Conservation (phyloP, 106 monocot species). For the Allium fistulosum region DNA sequence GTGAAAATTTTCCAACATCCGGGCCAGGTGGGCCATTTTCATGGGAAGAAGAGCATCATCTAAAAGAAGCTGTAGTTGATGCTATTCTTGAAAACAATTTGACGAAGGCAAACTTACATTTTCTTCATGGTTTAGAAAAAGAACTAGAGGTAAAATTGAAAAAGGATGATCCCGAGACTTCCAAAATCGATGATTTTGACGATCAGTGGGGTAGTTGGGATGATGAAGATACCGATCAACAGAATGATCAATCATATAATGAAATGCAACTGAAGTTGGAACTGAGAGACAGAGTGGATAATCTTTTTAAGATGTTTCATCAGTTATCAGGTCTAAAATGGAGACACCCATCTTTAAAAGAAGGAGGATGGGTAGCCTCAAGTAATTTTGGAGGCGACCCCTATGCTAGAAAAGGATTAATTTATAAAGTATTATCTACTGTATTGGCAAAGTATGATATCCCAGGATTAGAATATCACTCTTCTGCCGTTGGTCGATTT, state of each 20-base stretch:
- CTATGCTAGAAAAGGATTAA: constrained; percentile 53
- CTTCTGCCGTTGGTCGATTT: constrained; percentile 84
- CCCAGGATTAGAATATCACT: constrained; percentile 88
- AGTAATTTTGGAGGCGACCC: constrained; percentile 41
- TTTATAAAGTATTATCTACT: constrained; percentile 61
- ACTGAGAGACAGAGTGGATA: constrained; percentile 81
- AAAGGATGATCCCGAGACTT: constrained; percentile 21
- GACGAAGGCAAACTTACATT: constrained; percentile 33
- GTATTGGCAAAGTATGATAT: constrained; percentile 61
- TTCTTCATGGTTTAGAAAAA: constrained; percentile 69
- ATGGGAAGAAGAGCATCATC: constrained; percentile 91
- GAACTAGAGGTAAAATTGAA: constrained; percentile 55
- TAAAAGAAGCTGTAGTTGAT: constrained; percentile 86
- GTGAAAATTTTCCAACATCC: constrained; percentile 78
- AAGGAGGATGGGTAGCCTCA: constrained; percentile 20
- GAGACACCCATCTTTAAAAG: constrained; percentile 44
- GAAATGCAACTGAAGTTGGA: constrained; percentile 90
- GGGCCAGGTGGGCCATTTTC: constrained; percentile 71
- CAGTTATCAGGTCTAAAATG: constrained; percentile 67
- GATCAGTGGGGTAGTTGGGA: constrained; percentile 95
- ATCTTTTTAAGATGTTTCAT: constrained; percentile 76
- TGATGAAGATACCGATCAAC: constrained; percentile 55
- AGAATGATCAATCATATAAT: constrained; percentile 55
- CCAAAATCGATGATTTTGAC: constrained; percentile 65
- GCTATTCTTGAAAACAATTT: constrained; percentile 53